A percentile compares a stretch with the other conserved stretches of the same genome.
These are phyloP conservation scores for Talaromyces piceae DNA, from an alignment of 2,329 filamentous ascomycete species.

Conservation along the genomic window DNA sequence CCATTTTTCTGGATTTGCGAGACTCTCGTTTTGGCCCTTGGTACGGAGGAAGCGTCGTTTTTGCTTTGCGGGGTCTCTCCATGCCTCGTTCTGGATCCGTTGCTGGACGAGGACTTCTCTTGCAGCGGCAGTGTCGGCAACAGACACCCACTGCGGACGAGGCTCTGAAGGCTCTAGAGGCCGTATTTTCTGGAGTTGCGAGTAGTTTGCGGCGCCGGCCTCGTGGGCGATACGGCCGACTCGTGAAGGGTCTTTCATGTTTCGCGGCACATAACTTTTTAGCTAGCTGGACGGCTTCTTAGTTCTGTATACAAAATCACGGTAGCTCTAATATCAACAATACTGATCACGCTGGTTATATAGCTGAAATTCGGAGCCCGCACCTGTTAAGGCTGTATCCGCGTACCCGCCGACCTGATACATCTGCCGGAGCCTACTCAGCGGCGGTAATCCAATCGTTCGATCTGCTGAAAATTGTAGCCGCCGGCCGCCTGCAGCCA, in stretches of 20 bases:
- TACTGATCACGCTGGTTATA: not conserved
- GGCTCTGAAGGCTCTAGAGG: not conserved
- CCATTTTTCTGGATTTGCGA: constrained; percentile 1
- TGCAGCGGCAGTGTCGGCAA: not conserved
- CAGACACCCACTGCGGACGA: not conserved
- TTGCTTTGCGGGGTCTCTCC: constrained; percentile 2
- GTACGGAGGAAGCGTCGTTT: constrained; percentile 4
- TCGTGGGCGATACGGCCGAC: not conserved
- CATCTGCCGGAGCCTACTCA: not conserved
- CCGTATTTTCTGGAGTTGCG: not conserved
- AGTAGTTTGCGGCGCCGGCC: not conserved
- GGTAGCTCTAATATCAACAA: not conserved
- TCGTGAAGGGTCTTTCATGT: constrained; percentile 1
- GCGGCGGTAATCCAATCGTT: not conserved
- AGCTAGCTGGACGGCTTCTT: too few species aligned
- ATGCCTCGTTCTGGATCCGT: not conserved
- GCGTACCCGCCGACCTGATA: not conserved
- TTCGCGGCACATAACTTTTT: not conserved
- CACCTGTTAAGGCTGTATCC: not conserved
- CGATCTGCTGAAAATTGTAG: not conserved
- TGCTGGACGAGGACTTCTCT: constrained; percentile 4
- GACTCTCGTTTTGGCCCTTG: not conserved
- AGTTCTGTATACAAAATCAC: not conserved
- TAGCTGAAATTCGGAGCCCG: not conserved
- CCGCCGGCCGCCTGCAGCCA: not conserved